These are phyloP conservation scores for Akanthomyces lecanii DNA, from an alignment of 2,329 filamentous ascomycete species.

Conservation along the genomic window DNA sequence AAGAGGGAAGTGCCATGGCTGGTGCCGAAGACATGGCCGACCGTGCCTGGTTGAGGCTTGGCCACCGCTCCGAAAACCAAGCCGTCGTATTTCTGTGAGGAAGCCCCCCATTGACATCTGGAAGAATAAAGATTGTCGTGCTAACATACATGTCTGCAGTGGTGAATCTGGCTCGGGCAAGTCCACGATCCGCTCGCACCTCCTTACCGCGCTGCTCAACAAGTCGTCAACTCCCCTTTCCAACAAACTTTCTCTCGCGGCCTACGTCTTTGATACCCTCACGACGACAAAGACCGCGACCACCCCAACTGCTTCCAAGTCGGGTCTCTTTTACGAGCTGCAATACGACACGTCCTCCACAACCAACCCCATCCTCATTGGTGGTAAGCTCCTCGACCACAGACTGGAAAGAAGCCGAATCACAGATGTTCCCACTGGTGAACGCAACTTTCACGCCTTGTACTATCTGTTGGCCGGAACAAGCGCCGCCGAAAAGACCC, in stretches of 20 bases:
- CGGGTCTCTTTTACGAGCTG: slow-evolving; percentile 90
- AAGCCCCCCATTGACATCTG: background rate
- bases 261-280: slow-evolving; percentile 92
- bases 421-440: slow-evolving; percentile 86
- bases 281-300: slow-evolving; percentile 97
- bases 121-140: slow-evolving; percentile 16
- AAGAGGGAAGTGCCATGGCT: slow-evolving; percentile 86
- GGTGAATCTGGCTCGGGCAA: slow-evolving; percentile 96
- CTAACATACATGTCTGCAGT: slow-evolving; percentile 43
- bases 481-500: slow-evolving; percentile 81
- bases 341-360: slow-evolving; percentile 91
- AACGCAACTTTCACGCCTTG: slow-evolving; percentile 91
- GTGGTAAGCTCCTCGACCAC: slow-evolving; percentile 92
- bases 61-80: slow-evolving; percentile 88
- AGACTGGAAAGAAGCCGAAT: slow-evolving; percentile 88
- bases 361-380: slow-evolving; percentile 81
- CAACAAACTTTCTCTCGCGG: slow-evolving; percentile 85
- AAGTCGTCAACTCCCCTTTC: slow-evolving; percentile 92
- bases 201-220: slow-evolving; percentile 78
- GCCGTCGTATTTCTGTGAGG: slow-evolving; percentile 88
- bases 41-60: slow-evolving; percentile 78
- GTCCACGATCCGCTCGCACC: slow-evolving; percentile 86
- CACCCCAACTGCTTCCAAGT: slow-evolving; percentile 91
- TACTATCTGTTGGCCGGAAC: slow-evolving; percentile 95
- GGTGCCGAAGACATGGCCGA: slow-evolving; percentile 90